Evolutionary conservation across 2,329 filamentous ascomycete genomes (phyloP), one percentile per base, ranked within the genome.

Genomic region (Penicillium sp.): DNA sequence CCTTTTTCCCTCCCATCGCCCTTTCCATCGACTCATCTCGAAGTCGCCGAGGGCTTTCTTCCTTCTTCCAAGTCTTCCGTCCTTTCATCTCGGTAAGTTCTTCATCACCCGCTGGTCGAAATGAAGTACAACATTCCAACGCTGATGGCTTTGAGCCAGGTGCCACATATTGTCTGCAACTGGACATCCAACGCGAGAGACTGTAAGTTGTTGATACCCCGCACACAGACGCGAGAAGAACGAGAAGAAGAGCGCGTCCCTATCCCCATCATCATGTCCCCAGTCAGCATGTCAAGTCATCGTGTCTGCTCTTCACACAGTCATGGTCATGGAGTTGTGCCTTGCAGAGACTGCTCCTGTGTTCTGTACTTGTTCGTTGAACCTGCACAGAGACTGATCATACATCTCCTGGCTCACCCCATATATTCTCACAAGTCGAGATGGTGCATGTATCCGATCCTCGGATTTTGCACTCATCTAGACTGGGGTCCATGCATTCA

Each of bases 41-140:
- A 55, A 19, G 12, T 22, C 17, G 26, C 22, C 10, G 17, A 22
- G 24, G 22, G n/a, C n/a, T 26, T 37, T 26, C 28, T 37, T 10
- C 12, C n/a, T 42, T 37, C 28, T n/a, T 24, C n/a, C 19, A 22
- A 47, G 10, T 9, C 28, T 30, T 33, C n/a, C 50, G 30, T 53
- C 33, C 42, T 42, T 54, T 47, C 38, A 10, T 45, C n/a, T 53
- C 51, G n/a, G 42, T 49, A 47, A 37, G 30, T 38, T 40, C 19
- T 55, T 24, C 38, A 24, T 22, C n/a, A 19, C 9, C 12, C 26
- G 17, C n/a, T 38, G 38, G 62, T n/a, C 62, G 71, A 67, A 62
- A 71, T 74, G 72, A 77, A 68, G 65, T 80, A 80, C 67, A 74
- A 73, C 45, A 72, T 79, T 57, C 70, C 70, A 60, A 76, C 76